Evolutionary conservation across 352 stramenopile species (phyloP), one percentile per base, ranked within the genome.

Genomic region (Phytophthora fragariaefolia): DNA sequence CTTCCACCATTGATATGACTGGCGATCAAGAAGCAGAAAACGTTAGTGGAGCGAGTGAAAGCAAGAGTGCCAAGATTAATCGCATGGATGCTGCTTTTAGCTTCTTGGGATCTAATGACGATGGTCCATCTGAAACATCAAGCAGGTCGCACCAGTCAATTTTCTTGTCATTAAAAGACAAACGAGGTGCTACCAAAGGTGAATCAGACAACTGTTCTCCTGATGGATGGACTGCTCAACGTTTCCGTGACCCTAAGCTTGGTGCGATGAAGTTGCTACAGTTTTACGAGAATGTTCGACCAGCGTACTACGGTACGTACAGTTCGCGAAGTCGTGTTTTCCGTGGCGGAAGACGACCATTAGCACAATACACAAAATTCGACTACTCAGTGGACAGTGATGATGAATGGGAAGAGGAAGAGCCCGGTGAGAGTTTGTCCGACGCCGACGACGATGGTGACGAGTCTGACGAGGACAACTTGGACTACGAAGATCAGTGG

Each of bases 321-420:
- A 87, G 78, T 56, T 80, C 74, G 23, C 77, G 66, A 17, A 87
- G 69, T 42, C 63, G 60, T 1, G 34, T 84, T 17, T 90, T 96
- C 48, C 82, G 71, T n/a, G 76, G 81, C 7, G 86, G 88, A 0
- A 80, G 88, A 17, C 78, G 86, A 9, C 88, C 88, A 20, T 67
- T 94, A 22, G 80, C 85, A 3, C 76, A 81, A n/a, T 85, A 75
- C 63, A 18, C 60, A 1, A 81, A 86, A 45, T 82, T 95, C 17
- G 88, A 96, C 42, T 96, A 96, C 49, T 58, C 73, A 0, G 76
- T 96, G 2, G 87, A 96, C 26, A 96, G 87, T 50, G 89, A 96
- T 38, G 87, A 95, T 53, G 89, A 96, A 56, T 96, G 89, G 89
- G 89, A 96, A 60, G 89, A 96, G 60, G 89, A 96, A 50, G 89